Conservation (phyloP, 768 basidiomycete genomes). For the Sporobolomyces phaffii region DNA sequence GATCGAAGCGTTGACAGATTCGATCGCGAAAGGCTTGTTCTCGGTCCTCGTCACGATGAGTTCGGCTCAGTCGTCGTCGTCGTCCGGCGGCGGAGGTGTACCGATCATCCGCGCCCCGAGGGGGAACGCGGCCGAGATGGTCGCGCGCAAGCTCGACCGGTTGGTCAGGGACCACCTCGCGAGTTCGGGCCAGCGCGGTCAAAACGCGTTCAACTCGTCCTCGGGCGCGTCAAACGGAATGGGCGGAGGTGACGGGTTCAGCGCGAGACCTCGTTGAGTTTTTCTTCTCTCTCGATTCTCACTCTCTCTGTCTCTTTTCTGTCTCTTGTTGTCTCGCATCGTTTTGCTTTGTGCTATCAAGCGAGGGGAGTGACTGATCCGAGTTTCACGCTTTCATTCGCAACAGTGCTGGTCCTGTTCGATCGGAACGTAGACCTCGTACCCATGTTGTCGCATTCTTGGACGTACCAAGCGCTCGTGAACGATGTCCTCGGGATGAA, state of each 20-base stretch:
- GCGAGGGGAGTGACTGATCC: too few species aligned
- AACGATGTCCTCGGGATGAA: conserved; percentile 97
- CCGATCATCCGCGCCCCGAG: conserved; percentile 90
- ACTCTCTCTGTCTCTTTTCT: too few species aligned
- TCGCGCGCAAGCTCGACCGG: conserved; percentile 89
- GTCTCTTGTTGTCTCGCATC: conserved; percentile 4
- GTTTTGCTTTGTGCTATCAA: too few species aligned
- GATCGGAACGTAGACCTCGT: conserved; percentile 93
- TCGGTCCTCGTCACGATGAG: conserved; percentile 80
- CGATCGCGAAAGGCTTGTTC: conserved; percentile 81
- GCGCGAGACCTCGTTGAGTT: conserved; percentile 40
- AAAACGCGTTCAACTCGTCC: conserved; percentile 38
- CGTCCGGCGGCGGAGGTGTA: conserved; percentile 53
- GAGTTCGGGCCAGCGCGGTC: conserved; percentile 46
- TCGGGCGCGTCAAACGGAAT: conserved; percentile 5
- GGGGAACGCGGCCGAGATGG: conserved; percentile 98
- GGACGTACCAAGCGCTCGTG: conserved; percentile 98
- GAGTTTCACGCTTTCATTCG: too few species aligned
- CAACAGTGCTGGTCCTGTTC: conserved; percentile 85
- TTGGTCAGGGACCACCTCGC: conserved; percentile 78
- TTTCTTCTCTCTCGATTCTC: too few species aligned
- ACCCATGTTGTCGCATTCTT: conserved; percentile 88
- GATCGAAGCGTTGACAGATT: conserved; percentile 88
- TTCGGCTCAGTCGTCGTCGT: not conserved
- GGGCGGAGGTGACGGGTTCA: conserved; percentile 56